Evolutionary conservation across 352 stramenopile species (phyloP), one percentile per base, ranked within the genome.

Genomic region (Saprolegnia parasitica): DNA sequence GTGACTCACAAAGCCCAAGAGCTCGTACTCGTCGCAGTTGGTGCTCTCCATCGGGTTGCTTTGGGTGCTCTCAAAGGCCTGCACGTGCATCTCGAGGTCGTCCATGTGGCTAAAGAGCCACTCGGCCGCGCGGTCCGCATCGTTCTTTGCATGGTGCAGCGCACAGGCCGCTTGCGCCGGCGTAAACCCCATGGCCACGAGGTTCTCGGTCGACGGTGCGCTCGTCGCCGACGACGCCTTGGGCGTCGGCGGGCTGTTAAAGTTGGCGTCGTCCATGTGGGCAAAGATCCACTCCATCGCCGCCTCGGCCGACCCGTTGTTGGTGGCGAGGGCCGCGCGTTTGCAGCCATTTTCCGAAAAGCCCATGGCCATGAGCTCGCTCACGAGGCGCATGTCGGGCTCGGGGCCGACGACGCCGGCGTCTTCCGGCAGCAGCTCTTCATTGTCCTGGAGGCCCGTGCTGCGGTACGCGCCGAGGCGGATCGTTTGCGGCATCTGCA

Each of bases 41-140:
- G 77, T 40, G 50, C 71, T 84, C 67, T 96, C 89, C n/a, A 93
- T 73, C 24, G 81, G 81, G 40, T 83, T 81, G 3, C 71, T 55
- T 15, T 76, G 65, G 46, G 75, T 81, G 0, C 23, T 71, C 65
- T 96, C 79, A 65, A 96, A 90, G 45, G 87, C 73, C 21, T 89
- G 86, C 39, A 98, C 96, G 23, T 94, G 91, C 11, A 71, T 75
- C 67, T 99, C 94, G 46, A 98, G 77, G 74, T 98, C 85, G 50
- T 99, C 88, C 83, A 98, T 98, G 80, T 98, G 95, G 73, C 88
- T 98, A 76, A 99, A 99, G 18, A 99, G 78, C 97, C 97, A 99
- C 78, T 99, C 96, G 26, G 95, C 96, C 0, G 97, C 97, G 54
- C 91, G 84, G 71, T 99, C 97, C 0, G 90, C 81, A 72, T 95